Conservation (phyloP, 768 basidiomycete genomes). For the Nevesoporus exiguus region DNA sequence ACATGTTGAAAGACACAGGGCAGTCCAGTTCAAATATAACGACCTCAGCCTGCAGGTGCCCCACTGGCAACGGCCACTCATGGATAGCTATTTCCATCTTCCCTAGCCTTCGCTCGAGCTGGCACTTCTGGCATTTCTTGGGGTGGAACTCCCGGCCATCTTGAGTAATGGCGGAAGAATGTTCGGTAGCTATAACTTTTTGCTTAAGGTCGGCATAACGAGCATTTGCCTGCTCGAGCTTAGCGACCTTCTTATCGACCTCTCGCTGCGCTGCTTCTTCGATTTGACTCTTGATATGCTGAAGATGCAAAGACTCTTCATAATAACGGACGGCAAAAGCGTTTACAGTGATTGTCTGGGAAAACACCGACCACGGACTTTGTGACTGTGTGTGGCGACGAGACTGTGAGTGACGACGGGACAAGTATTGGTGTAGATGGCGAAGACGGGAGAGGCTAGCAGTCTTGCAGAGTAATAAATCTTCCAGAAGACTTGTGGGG, state of each 20-base stretch:
- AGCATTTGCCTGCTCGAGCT: constrained; percentile 10
- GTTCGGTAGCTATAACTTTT: constrained; percentile 5
- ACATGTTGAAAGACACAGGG: constrained; percentile 31
- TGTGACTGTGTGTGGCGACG: constrained; percentile 21
- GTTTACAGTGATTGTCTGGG: constrained; percentile 3
- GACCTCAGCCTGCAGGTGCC: background rate
- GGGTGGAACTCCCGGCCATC: background rate
- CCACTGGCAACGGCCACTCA: constrained; percentile 35
- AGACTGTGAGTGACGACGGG: constrained; percentile 22
- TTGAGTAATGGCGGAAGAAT: background rate
- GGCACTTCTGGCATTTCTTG: constrained; percentile 31
- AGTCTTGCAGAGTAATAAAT: constrained; percentile 29
- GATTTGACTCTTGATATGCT: constrained; percentile 29
- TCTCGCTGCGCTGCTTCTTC: constrained; percentile 22
- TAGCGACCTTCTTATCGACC: constrained; percentile 13
- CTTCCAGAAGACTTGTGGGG: constrained; percentile 21
- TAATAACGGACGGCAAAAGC: constrained; percentile 28
- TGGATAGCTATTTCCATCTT: constrained; percentile 34
- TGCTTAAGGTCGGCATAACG: constrained; percentile 17
- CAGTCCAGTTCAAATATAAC: background rate
- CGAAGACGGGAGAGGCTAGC: constrained; percentile 29
- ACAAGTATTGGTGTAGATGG: constrained; percentile 31
- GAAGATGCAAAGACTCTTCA: constrained; percentile 21
- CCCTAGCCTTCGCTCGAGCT: constrained; percentile 13
- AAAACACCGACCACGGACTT: constrained; percentile 35